Conservation (phyloP, 2,329 filamentous ascomycete species). For the Orbilia ellipsospora region DNA sequence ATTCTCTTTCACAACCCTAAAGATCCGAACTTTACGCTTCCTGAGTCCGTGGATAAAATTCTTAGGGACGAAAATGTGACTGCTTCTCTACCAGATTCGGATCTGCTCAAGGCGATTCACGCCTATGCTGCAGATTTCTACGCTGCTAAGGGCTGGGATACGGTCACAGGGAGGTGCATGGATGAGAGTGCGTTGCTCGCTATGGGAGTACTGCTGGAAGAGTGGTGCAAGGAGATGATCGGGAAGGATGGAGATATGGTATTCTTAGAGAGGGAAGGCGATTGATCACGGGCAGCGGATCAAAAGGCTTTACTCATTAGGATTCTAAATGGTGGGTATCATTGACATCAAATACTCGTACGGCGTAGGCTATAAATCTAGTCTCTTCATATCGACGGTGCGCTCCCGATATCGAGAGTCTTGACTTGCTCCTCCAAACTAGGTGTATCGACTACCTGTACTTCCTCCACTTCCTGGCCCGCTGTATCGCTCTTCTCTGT, state of each 20-base stretch:
- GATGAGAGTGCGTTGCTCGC: slow-evolving; percentile 82
- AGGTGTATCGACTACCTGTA: slow-evolving; percentile 45
- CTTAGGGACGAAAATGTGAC: slow-evolving; percentile 10
- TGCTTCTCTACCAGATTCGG: slow-evolving; percentile 72
- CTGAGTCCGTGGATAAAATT: slow-evolving; percentile 23
- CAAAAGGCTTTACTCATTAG: not conserved
- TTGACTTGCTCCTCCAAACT: slow-evolving; percentile 39
- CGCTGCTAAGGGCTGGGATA: slow-evolving; percentile 61
- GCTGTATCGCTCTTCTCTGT: slow-evolving; percentile 13
- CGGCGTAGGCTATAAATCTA: not conserved
- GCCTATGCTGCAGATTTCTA: slow-evolving; percentile 76
- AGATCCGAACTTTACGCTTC: slow-evolving; percentile 26
- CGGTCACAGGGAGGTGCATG: slow-evolving; percentile 70
- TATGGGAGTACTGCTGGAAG: slow-evolving; percentile 79
- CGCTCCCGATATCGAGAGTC: slow-evolving; percentile 28
- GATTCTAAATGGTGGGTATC: slow-evolving; percentile 38
- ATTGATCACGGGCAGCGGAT: slow-evolving; percentile 7
- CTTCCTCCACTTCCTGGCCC: slow-evolving; percentile 22
- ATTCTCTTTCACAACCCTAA: slow-evolving; percentile 41
- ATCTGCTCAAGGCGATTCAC: slow-evolving; percentile 76
- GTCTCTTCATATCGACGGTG: slow-evolving; percentile 25
- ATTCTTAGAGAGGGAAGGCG: slow-evolving; percentile 71
- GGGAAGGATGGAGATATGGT: slow-evolving; percentile 76
- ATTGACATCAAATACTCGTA: slow-evolving; percentile 16
- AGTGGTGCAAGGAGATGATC: slow-evolving; percentile 71